Evolutionary conservation across 2,329 filamentous ascomycete genomes (phyloP).

Genomic region (Cladorrhinum sp.): DNA sequence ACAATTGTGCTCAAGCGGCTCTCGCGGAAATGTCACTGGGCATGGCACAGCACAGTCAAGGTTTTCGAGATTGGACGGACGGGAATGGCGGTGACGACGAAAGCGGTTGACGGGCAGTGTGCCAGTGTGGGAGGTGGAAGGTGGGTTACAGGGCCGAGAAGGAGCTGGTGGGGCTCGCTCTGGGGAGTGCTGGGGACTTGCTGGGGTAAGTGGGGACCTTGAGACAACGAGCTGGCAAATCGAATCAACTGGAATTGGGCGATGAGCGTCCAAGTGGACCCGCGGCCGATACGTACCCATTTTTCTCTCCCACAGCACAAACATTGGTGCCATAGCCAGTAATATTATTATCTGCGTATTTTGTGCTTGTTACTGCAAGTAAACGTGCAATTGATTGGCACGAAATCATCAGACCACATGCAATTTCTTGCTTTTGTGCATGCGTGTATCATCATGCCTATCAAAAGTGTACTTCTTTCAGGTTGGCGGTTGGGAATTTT

Average conservation of each 20-base stretch:
- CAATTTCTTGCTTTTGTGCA: not conserved
- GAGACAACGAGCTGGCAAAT: not conserved
- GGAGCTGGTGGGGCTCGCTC: slow-evolving; percentile 7
- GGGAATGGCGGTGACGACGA: slow-evolving; percentile 26
- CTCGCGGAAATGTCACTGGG: not conserved
- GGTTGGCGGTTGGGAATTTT: not conserved
- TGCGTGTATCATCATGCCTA: not conserved
- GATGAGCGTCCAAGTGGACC: not conserved
- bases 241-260: not conserved
- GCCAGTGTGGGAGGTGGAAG: not conserved
- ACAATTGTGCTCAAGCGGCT: not conserved
- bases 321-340: not conserved
- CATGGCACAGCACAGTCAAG: not conserved
- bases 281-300: not conserved
- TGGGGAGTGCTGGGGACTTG: not conserved
- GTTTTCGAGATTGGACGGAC: slow-evolving; percentile 14
- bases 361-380: not conserved
- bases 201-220: not conserved
- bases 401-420: not conserved
- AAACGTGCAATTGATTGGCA: not conserved
- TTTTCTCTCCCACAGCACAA: not conserved
- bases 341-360: not conserved
- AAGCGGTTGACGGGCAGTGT: slow-evolving; percentile 3
- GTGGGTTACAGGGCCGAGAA: slow-evolving; percentile 1
- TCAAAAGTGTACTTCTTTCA: not conserved